Conservation (phyloP, 2,329 filamentous ascomycete species). For the Paecilomyces sp. region DNA sequence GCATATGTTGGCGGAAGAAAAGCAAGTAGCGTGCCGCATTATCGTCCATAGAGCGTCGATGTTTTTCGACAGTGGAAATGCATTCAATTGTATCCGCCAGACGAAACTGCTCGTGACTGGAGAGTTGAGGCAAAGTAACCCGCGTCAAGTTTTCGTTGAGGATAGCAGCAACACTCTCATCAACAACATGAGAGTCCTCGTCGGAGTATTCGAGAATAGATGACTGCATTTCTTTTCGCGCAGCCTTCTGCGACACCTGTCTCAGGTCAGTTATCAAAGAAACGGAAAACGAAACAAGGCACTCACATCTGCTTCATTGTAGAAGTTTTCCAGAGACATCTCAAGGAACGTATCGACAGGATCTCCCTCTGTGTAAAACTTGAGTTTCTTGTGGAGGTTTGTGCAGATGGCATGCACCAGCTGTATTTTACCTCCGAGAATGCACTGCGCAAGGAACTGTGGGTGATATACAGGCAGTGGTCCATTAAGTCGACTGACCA, state of each 20-base stretch:
- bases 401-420: slow-evolving; percentile 68
- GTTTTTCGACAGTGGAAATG: slow-evolving; percentile 73
- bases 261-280: slow-evolving; percentile 11
- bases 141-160: slow-evolving; percentile 73
- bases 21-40: slow-evolving; percentile 83
- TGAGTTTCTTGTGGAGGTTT: slow-evolving; percentile 66
- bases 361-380: slow-evolving; percentile 78
- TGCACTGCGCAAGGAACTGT: slow-evolving; percentile 80
- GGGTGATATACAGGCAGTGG: slow-evolving; percentile 88
- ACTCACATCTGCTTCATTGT: slow-evolving; percentile 38
- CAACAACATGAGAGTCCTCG: slow-evolving; percentile 57
- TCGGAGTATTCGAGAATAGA: slow-evolving; percentile 47
- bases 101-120: slow-evolving; percentile 78
- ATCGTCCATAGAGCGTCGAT: slow-evolving; percentile 81
- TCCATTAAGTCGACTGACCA: slow-evolving; percentile 77
- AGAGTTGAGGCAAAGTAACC: slow-evolving; percentile 70
- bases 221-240: slow-evolving; percentile 43
- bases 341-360: slow-evolving; percentile 70
- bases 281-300: not conserved
- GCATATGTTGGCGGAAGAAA: slow-evolving; percentile 74
- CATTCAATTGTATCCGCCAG: slow-evolving; percentile 80
- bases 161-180: slow-evolving; percentile 60
- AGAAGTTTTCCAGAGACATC: slow-evolving; percentile 44
- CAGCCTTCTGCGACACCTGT: slow-evolving; percentile 31
- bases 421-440: slow-evolving; percentile 67